These are phyloP conservation scores for Coemansia sp. DNA, from an alignment of 192 early-diverging fungal genomes.

Conservation along the genomic window DNA sequence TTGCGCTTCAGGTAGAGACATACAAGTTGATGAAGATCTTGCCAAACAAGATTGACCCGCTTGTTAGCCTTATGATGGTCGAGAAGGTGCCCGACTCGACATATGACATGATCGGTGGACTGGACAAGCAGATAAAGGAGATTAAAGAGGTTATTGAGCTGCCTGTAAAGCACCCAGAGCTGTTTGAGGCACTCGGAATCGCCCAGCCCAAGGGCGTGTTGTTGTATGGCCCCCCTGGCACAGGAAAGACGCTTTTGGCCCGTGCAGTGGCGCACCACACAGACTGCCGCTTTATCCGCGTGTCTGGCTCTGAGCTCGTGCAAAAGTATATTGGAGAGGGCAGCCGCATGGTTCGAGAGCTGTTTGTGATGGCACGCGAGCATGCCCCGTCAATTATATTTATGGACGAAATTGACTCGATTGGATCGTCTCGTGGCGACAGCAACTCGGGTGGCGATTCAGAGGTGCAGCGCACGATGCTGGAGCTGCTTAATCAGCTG, in stretches of 20 bases:
- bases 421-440: conserved; percentile 83
- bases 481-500: conserved; percentile 86
- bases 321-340: conserved; percentile 95
- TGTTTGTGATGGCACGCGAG: conserved; percentile 89
- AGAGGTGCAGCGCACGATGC: conserved; percentile 89
- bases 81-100: conserved; percentile 99
- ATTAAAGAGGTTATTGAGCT: conserved; percentile 99
- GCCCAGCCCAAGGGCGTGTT: conserved; percentile 98
- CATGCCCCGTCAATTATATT: conserved; percentile 92
- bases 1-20: conserved; percentile 89
- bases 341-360: conserved; percentile 86
- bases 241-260: conserved; percentile 84
- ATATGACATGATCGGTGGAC: conserved; percentile 98
- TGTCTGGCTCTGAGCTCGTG: conserved; percentile 86
- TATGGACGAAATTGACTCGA: conserved; percentile 92
- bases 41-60: conserved; percentile 98
- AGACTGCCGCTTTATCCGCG: conserved; percentile 88
- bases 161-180: conserved; percentile 98
- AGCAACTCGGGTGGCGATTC: conserved; percentile 77
- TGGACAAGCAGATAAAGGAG: conserved; percentile 99
- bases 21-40: conserved; percentile 93
- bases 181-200: conserved; percentile 97
- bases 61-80: conserved; percentile 99
- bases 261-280: conserved; percentile 92
- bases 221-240: conserved; percentile 86